phyloP scores from a whole-genome alignment of 352 stramenopile species.

The Phytophthora podocarpi region DNA sequence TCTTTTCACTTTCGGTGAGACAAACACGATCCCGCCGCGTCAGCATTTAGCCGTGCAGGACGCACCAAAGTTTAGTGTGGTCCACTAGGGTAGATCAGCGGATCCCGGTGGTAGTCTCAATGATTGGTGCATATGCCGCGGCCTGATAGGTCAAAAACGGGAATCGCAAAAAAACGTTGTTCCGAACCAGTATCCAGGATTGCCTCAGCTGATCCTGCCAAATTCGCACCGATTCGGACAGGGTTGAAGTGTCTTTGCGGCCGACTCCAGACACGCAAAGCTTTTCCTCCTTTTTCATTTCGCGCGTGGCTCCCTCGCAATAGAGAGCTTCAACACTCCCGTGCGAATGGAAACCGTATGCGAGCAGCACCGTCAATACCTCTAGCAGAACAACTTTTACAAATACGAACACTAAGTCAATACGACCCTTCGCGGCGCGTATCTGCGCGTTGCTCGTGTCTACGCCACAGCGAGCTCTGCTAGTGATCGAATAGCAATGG shows the following conservation, averaged over 20 bases:
- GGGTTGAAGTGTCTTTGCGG: conserved; percentile 19
- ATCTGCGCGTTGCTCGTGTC: conserved; percentile 12
- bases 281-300: not conserved
- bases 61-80: too few species aligned
- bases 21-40: too few species aligned
- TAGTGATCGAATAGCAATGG: not conserved
- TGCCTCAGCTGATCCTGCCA: not conserved
- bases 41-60: too few species aligned
- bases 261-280: conserved; percentile 6
- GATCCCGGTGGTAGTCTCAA: not conserved
- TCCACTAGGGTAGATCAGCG: too few species aligned
- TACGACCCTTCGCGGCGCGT: conserved; percentile 3
- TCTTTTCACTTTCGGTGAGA: too few species aligned
- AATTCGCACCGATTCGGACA: not conserved
- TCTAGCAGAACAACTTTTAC: not conserved
- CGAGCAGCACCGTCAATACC: not conserved
- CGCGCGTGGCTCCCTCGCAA: not conserved
- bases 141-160: too few species aligned
- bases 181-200: conserved; percentile 5
- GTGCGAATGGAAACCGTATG: not conserved
- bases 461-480: conserved; percentile 1
- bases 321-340: not conserved
- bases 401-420: conserved; percentile 1
- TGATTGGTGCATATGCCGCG: too few species aligned
- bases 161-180: conserved; percentile 11